phyloP scores from a whole-genome alignment of 768 basidiomycete species.

The Mycena rebaudengoi region DNA sequence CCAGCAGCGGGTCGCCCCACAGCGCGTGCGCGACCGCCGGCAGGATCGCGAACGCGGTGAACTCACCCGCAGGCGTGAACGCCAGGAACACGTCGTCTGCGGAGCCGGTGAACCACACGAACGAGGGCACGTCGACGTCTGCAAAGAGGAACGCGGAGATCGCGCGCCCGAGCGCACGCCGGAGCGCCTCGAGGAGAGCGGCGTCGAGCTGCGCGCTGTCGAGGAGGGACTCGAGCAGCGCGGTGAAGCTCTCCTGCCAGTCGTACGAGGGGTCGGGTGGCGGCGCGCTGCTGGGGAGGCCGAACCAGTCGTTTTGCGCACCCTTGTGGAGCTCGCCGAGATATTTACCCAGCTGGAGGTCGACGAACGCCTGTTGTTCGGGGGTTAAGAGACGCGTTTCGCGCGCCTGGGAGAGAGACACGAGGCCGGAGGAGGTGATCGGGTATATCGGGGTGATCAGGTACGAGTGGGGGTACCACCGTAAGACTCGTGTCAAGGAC shows the following conservation, averaged over 20 bases:
- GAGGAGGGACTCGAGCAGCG: conserved; percentile 65
- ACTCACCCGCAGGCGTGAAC: conserved; percentile 25
- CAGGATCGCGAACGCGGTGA: conserved; percentile 54
- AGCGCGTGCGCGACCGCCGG: conserved; percentile 62
- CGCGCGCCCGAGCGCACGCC: conserved; percentile 66
- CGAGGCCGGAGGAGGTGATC: conserved; percentile 42
- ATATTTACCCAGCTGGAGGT: conserved; percentile 67
- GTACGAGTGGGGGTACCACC: conserved; percentile 58
- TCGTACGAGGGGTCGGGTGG: conserved; percentile 59
- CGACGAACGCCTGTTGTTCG: conserved; percentile 53
- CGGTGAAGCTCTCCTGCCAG: conserved; percentile 81
- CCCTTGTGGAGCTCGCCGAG: conserved; percentile 69
- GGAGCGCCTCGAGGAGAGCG: conserved; percentile 41
- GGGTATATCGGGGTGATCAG: conserved; percentile 57
- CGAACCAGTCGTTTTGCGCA: conserved; percentile 84
- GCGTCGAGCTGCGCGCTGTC: conserved; percentile 37
- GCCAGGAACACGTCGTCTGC: conserved; percentile 67
- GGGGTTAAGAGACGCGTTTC: conserved; percentile 43
- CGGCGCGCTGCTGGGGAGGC: conserved; percentile 48
- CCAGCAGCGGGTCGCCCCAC: conserved; percentile 83
- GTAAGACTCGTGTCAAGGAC: conserved; percentile 57
- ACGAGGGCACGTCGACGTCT: conserved; percentile 75
- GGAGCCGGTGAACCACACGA: conserved; percentile 70
- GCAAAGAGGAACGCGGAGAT: conserved; percentile 82
- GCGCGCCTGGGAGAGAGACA: conserved; percentile 51